Base-by-base conservation (phyloP, 345 rosid species). In the Linum tenue region DNA sequence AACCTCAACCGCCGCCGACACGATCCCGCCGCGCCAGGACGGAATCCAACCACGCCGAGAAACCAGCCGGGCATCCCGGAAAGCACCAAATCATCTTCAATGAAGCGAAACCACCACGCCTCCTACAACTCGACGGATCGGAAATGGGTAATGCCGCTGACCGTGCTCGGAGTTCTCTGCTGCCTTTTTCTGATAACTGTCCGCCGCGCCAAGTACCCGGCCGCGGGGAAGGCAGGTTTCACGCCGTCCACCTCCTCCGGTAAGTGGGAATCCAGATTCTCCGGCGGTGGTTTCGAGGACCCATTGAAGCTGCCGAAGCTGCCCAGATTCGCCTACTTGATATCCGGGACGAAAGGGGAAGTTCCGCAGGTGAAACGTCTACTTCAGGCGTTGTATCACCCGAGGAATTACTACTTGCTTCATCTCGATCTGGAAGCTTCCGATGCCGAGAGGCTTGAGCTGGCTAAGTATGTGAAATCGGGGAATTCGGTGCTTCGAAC, bases 401-500 rank as follows among this genome's bases (percentile, higher is more conserved):
- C 96, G 37, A 76, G 89, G 70, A 92, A 90, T 71, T 81, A 82
- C 85, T 88, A 92, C 53, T 64, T 88, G 63, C 73, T 90, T 53
- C 97, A 92, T 73, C 83, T 92, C 44, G 97, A 92, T 82, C 79
- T 82, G 1, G 96, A 90, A 63, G 94, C 98, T n/a, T 74, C 87
- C 14, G 96, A 88, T 16, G 67, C 73, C 15, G 97, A 92, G 70
- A 77, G 98, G 70, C 37, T 86, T 8, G 98, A 88, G 68, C 77
- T 92, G 16, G 95, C 97, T 0, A 88, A 78, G 83, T 85, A 75
- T 50, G 94, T 76, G 69, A 85, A 81, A 69, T 83, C 88, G 70
- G 96, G 87, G 76, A 66, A 65, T 5, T 22, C 53, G 53, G 85
- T 61, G 68, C 55, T 80, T 59, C 64, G 84, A 75, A 83, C 68